Conservation (phyloP, 139 green algal species). For the Astrephomene gubernaculifera region DNA sequence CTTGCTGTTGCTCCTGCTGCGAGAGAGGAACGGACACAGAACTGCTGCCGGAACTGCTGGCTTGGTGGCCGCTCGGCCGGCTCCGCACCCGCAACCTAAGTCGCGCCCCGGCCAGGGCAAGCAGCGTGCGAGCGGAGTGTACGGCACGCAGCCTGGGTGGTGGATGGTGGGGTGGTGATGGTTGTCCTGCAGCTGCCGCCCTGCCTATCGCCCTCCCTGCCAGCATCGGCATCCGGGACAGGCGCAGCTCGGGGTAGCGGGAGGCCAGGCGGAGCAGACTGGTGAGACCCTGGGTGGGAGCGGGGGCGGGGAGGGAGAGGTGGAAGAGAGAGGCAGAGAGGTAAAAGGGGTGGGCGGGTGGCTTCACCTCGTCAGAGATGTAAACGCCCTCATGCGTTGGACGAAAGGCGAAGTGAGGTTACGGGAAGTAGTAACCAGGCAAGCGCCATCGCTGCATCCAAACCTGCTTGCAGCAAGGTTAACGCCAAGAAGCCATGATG, state of each 20-base stretch:
- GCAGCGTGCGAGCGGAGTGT: neutral
- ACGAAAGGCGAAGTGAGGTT: neutral
- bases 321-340: neutral
- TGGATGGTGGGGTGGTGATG: neutral
- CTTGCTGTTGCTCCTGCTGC: neutral
- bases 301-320: neutral
- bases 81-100: neutral
- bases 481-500: too few relatives aligned
- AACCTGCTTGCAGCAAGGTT: too few relatives aligned
- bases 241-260: neutral
- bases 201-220: neutral
- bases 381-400: too few relatives aligned
- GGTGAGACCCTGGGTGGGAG: conserved; percentile 15
- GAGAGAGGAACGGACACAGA: neutral
- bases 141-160: neutral
- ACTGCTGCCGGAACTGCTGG: neutral
- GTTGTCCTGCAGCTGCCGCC: neutral
- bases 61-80: neutral
- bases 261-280: conserved; percentile 11
- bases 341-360: neutral
- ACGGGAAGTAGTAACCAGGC: neutral
- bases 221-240: neutral
- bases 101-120: neutral
- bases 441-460: too few relatives aligned
- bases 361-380: too few relatives aligned